Evolutionary conservation across 305 asterid species (phyloP).

Genomic region (Lippia alba): DNA sequence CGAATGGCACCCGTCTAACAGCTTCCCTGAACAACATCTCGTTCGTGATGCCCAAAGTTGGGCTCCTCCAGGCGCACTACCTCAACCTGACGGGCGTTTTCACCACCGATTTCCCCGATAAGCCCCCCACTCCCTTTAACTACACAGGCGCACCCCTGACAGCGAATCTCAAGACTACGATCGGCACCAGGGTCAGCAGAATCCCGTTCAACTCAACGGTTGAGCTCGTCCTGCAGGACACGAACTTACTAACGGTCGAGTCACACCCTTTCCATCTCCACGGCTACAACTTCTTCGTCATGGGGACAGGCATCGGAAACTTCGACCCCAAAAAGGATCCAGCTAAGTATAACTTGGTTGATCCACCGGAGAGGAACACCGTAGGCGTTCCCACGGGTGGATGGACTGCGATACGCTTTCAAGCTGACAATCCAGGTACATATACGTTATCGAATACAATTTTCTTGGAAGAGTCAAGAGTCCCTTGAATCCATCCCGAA

Average conservation of each 20-base stretch:
- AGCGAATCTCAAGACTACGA: conserved; percentile 36
- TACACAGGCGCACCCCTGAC: conserved; percentile 43
- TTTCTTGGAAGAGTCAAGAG: background rate
- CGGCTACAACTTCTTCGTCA: conserved; percentile 44
- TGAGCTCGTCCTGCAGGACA: conserved; percentile 42
- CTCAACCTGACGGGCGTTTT: conserved; percentile 33
- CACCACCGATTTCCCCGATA: conserved; percentile 39
- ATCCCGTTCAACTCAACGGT: conserved; percentile 38
- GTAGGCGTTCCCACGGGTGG: conserved; percentile 49
- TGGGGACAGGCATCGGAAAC: conserved; percentile 45
- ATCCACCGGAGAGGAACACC: conserved; percentile 47
- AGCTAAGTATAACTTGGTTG: conserved; percentile 42
- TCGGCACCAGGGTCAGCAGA: conserved; percentile 35
- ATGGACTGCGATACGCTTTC: conserved; percentile 46
- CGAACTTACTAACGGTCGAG: conserved; percentile 42
- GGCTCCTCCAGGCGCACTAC: conserved; percentile 47
- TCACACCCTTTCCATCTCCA: conserved; percentile 50
- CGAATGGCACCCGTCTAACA: conserved; percentile 40
- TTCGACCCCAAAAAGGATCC: conserved; percentile 39
- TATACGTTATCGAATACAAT: background rate
- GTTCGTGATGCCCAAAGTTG: conserved; percentile 43
- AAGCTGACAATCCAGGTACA: conserved; percentile 49
- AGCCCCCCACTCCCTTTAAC: conserved; percentile 41
- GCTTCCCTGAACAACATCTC: conserved; percentile 47
- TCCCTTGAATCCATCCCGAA: background rate